Conservation (phyloP, 2,329 filamentous ascomycete species). For the Epichloe typhina region DNA sequence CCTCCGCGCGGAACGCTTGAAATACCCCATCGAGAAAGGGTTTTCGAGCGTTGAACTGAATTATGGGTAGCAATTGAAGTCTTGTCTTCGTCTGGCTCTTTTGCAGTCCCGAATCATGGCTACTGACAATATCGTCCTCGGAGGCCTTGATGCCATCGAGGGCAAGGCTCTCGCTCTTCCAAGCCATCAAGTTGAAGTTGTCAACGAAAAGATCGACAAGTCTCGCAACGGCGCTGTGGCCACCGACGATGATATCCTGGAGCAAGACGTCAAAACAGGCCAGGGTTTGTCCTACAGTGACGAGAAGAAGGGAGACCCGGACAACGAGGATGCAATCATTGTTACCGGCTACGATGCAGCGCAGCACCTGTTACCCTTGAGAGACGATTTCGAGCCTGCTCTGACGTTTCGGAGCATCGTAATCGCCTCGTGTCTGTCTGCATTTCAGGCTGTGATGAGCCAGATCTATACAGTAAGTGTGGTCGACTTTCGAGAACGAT, state of each 20-base stretch:
- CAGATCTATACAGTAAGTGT: conserved; percentile 37
- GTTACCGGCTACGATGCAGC: conserved; percentile 38
- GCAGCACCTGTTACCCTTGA: conserved; percentile 32
- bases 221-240: neutral
- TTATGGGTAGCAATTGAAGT: neutral
- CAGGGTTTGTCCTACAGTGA: conserved; percentile 7
- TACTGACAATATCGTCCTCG: neutral
- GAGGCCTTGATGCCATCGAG: neutral
- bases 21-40: neutral
- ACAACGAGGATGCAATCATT: conserved; percentile 31
- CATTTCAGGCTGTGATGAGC: conserved; percentile 41
- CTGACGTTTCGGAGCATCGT: conserved; percentile 41
- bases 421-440: conserved; percentile 33
- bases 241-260: neutral
- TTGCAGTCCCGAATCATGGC: neutral
- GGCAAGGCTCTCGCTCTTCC: neutral
- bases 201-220: neutral
- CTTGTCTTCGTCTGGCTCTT: neutral
- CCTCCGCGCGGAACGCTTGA: neutral
- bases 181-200: neutral
- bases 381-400: conserved; percentile 38
- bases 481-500: too few relatives aligned
- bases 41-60: neutral
- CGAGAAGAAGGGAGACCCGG: conserved; percentile 18
- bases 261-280: neutral